Evolutionary conservation across 2,329 filamentous ascomycete species (phyloP), one percentile per base, ranked within the genome.

Genomic region (Sphaceloma murrayae): DNA sequence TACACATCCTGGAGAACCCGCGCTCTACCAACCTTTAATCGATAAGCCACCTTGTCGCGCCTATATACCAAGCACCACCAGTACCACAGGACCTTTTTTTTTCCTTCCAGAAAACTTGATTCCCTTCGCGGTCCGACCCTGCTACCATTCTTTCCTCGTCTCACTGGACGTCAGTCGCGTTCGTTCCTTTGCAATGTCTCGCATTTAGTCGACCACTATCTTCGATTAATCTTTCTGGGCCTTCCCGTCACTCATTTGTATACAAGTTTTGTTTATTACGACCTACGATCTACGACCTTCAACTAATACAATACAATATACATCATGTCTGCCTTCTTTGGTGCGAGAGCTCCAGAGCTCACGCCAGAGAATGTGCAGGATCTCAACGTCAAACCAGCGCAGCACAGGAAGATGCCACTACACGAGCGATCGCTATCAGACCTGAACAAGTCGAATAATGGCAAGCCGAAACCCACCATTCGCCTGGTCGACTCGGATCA

Each of bases 401-500:
- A 45, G 18, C 46, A 42, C 18, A 47, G 50, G 30, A 51, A 53
- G 31, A 51, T 51, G 38, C 51, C 56, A 13, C 46, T 57, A 26
- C 53, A 54, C 32, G 53, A 58, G 26, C 52, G 53, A 27, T 52
- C 56, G 19, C 43, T 50, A 24, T 58, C 57, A 27, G 46, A 50
- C 21, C 32, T 50, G 6, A 50, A 50, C 27, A 48, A 44, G 26
- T 34, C 45, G 2, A 50, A 47, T 19, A 46, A 46, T 39, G 49
- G 48, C 6, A 45, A 51, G 39, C 51, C 56, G 14, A 45, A 51
- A 38, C 51, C 56, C n/a, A 62, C 60, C 1, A 56, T 62, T 16
- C 57, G 60, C 46, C 51, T 62, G 40, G 58, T 62, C 46, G 39
- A 46, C 32, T 46, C 49, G n/a, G 48, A 48, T 19, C 22, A 38